Base-by-base conservation (phyloP, 2,329 filamentous ascomycete species). In the Simplicillium aogashimaense region DNA sequence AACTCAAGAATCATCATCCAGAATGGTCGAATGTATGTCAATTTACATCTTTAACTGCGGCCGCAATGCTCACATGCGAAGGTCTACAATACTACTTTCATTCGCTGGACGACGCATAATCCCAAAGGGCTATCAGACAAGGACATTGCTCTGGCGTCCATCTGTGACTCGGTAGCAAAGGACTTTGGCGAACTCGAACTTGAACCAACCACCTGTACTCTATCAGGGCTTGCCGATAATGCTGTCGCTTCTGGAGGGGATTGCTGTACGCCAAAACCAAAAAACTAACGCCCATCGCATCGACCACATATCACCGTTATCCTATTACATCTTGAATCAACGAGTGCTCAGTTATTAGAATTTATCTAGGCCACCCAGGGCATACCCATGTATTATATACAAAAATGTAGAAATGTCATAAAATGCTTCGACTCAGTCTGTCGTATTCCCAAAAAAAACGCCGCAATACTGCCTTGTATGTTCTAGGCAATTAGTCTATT, bases 91-190 rank as follows among this genome's bases (percentile, higher is more conserved):
- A 80, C 73, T 6, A 75, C 76, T 1, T 78, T 78, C 49, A 76
- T 87, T 45, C 74, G 79, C 37, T 86, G 82, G 83, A 86, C 81
- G 8, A 86, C 82, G 2, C 83, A 86, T 54, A 71, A 63, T 43
- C 81, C 81, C 1, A 61, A 65, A 8, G 82, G 83, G 2, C 61
- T 87, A n/a, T 81, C 78, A 0, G 59, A 61, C 15, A 77, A 76
- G 52, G 82, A 86, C 53, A 59, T 82, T 20, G 51, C 65, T 30
- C 70, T 86, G 58, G 83, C 82, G 0, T 52, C 56, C 5, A 64
- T 75, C 44, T 86, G 81, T 51, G 82, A 86, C 55, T 55, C 64
- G 17, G 58, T 77, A 7, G 79, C 76, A 20, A 53, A 49, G 13
- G 67, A 73, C 45, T 71, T 78, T 53, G 76, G 75, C 29, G 79